These are phyloP conservation scores for Diplodia corticola DNA, from an alignment of 2,329 filamentous ascomycete species.

Conservation along the genomic window DNA sequence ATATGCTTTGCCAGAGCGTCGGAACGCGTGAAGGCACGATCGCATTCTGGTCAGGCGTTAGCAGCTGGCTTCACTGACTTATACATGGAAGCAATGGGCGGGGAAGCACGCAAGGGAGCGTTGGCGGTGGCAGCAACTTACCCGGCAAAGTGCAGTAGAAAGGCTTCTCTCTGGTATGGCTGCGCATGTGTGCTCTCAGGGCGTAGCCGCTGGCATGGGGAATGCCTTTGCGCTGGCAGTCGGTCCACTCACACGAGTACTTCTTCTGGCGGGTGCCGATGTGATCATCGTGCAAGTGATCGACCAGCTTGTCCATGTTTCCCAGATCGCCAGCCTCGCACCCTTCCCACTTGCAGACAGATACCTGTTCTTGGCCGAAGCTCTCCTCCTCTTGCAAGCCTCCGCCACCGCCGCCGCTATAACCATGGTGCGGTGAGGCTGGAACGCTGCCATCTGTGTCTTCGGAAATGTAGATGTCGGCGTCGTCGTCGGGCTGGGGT, in stretches of 20 bases:
- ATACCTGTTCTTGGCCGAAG: conserved; percentile 44
- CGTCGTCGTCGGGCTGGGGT: conserved; percentile 28
- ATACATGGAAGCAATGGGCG: not conserved
- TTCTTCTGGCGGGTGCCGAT: conserved; percentile 93
- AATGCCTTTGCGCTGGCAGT: conserved; percentile 83
- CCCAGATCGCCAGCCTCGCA: conserved; percentile 50
- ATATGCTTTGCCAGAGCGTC: conserved; percentile 97
- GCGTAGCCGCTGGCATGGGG: conserved; percentile 95
- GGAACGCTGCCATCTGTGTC: conserved; percentile 81
- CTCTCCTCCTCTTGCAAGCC: conserved; percentile 22
- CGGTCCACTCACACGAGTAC: conserved; percentile 97
- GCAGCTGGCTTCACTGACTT: not conserved
- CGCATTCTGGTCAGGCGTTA: conserved; percentile 68
- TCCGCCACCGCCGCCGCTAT: conserved; percentile 41
- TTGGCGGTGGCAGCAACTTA: conserved; percentile 47
- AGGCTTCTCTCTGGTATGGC: conserved; percentile 96
- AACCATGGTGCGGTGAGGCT: conserved; percentile 52
- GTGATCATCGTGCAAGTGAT: conserved; percentile 76
- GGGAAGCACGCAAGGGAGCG: not conserved
- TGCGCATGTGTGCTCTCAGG: conserved; percentile 94
- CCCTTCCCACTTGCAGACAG: conserved; percentile 53
- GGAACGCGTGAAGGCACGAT: conserved; percentile 92
- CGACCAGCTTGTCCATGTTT: conserved; percentile 55
- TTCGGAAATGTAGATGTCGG: conserved; percentile 74
- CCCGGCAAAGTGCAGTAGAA: conserved; percentile 95